Percentiles rank a stretch among this genome's conserved stretches.
Evolutionary conservation across 106 monocot species (phyloP).

Genomic region (Dioscorea zingiberensis): DNA sequence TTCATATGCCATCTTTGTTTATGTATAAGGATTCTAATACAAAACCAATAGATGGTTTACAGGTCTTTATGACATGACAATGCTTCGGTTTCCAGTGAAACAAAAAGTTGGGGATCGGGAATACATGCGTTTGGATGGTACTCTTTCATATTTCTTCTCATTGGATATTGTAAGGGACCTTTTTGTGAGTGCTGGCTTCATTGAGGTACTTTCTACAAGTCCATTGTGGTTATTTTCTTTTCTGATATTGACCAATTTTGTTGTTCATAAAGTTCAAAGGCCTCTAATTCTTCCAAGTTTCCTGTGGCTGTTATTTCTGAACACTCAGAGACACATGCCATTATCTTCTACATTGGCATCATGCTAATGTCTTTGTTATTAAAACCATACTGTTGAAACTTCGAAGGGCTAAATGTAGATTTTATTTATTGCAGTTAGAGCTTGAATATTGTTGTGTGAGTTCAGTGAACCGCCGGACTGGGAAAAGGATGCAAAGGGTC

Average conservation of each 20-base stretch:
- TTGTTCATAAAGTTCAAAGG: no score
- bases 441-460: conserved; percentile 90
- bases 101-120: conserved; percentile 74
- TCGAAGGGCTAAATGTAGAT: no score
- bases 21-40: background rate
- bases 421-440: conserved; percentile 90
- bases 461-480: conserved; percentile 55
- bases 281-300: no score
- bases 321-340: no score
- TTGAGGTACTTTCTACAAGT: conserved; percentile 36
- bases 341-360: no score
- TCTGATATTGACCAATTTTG: no score
- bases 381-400: no score
- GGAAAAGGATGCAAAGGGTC: conserved; percentile 79
- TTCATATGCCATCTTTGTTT: background rate
- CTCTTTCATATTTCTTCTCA: conserved; percentile 92
- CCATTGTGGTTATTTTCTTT: no score
- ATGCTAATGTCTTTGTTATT: no score
- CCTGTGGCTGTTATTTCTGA: no score
- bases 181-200: conserved; percentile 66
- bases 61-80: conserved; percentile 99
- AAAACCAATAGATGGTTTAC: conserved; percentile 5
- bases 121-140: conserved; percentile 85
- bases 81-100: conserved; percentile 80
- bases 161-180: conserved; percentile 63